Evolutionary conservation across 495 filamentous ascomycete species (phyloP).

Genomic region (Penicillium manginii): DNA sequence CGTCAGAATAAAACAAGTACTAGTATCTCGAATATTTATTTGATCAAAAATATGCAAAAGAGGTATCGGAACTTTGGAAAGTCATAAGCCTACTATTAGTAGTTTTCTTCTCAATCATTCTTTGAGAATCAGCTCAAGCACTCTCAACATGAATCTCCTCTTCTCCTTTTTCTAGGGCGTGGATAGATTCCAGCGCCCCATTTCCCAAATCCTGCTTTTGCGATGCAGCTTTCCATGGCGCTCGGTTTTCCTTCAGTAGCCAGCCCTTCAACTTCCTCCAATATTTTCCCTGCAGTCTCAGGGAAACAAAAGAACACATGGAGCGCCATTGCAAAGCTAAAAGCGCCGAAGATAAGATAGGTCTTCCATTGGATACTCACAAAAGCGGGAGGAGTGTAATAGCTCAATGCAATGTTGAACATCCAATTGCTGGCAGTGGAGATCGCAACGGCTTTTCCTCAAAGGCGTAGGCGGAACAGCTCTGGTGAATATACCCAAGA

Average conservation of each 20-base stretch:
- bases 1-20: neutral
- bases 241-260: neutral
- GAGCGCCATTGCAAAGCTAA: conserved; percentile 70
- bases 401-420: conserved; percentile 81
- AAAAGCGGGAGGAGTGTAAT: conserved; percentile 77
- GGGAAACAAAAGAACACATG: conserved; percentile 82
- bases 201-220: neutral
- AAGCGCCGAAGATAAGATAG: conserved; percentile 77
- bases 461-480: conserved; percentile 67
- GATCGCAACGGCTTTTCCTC: conserved; percentile 69
- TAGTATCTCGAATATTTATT: neutral
- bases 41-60: neutral
- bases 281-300: conserved; percentile 77
- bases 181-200: neutral
- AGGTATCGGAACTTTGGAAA: neutral
- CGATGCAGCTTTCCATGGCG: neutral
- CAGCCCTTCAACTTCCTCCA: conserved; percentile 67
- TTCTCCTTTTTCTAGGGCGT: neutral
- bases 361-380: conserved; percentile 73
- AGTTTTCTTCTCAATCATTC: neutral
- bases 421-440: conserved; percentile 74
- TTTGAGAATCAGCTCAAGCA: neutral
- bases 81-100: too few relatives aligned
- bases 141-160: neutral
- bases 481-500: conserved; percentile 72